phyloP scores from a whole-genome alignment of 1,284 basidiomycete species.

The Papiliotrema nemorosa region DNA sequence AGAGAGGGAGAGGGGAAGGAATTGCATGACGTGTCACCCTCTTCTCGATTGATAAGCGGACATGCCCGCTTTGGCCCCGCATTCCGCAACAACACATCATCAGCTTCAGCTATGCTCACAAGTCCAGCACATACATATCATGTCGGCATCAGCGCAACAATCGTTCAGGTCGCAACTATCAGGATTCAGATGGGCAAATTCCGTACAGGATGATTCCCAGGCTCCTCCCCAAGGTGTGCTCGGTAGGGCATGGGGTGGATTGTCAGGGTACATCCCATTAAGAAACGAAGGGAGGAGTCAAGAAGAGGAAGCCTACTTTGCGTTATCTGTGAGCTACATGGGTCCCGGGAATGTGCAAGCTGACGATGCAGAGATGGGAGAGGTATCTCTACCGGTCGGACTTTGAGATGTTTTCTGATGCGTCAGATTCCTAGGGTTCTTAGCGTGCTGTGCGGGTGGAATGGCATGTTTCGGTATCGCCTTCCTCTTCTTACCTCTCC shows the following conservation, averaged over 20 bases:
- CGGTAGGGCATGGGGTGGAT: slow-evolving; percentile 54
- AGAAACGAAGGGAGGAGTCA: slow-evolving; percentile 76
- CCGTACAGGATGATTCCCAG: slow-evolving; percentile 67
- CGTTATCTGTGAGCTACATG: slow-evolving; percentile 65
- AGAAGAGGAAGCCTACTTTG: slow-evolving; percentile 96
- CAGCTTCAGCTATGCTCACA: too few species aligned
- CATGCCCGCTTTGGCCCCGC: too few species aligned
- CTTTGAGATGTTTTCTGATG: neutral
- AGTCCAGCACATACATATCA: too few species aligned
- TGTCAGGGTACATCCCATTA: slow-evolving; percentile 78
- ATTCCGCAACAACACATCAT: too few species aligned
- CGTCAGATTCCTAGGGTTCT: slow-evolving; percentile 84
- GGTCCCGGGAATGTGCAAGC: neutral
- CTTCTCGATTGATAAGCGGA: too few species aligned
- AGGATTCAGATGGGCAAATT: slow-evolving; percentile 78
- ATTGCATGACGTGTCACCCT: too few species aligned
- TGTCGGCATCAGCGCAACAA: slow-evolving; percentile 22
- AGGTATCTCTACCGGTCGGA: slow-evolving; percentile 16
- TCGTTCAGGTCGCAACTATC: slow-evolving; percentile 48
- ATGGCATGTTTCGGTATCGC: slow-evolving; percentile 92
- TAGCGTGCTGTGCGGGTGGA: slow-evolving; percentile 82
- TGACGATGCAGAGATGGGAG: slow-evolving; percentile 39
- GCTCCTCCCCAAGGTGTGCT: slow-evolving; percentile 55
- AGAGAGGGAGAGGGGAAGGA: too few species aligned
- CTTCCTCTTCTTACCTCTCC: slow-evolving; percentile 82